Base-by-base conservation (phyloP, 2,329 filamentous ascomycete genomes). In the Orbilia javanica region DNA sequence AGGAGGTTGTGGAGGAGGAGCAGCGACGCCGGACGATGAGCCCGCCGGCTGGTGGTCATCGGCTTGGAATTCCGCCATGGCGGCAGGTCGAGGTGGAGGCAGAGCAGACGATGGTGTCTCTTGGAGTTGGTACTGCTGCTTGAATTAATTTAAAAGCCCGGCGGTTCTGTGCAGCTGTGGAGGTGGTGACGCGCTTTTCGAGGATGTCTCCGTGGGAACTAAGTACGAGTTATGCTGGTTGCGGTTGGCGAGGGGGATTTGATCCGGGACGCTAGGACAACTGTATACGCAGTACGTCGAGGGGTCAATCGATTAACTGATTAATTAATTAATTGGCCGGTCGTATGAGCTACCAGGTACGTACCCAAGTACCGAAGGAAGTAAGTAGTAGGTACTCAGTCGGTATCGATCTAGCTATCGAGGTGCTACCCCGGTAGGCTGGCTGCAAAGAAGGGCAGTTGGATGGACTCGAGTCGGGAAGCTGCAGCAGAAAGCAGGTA, bases 1-100 rank as follows among this genome's bases (percentile, higher is more conserved):
- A 48, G 25, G 64, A 42, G 48, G 64, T 8, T 4, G 55, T 18
- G 42, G 42, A 11, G 52, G 29, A 13, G 52, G 15, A 20, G 52
- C 18, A 57, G 73, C 31, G 42, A 66, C 73, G 25, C 60, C 66
- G 55, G 66, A 71, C 66, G 73, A 77, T 4, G 73, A 71, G 60
- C 73, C 73, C 67, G 60, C 66, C 71, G 53, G 73, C 67, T 77
- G 73, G 57, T 77, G 73, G 73, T 77, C 73, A 77, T 77, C 73
- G 63, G 73, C 73, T 62, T 36, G 67, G 50, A 57, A 71, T 71
- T 77, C 73, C 67, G 73, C 73, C 73, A 77, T 77, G 60, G 73
- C 73, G 67, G 73, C 39, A 27, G 31, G 25, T 42, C 48, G 42
- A n/a, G n/a, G n/a, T n/a, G n/a, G n/a, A n/a, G n/a, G n/a, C n/a